phyloP scores from a whole-genome alignment of 805 yeast species.

The Brettanomyces naardenensis region DNA sequence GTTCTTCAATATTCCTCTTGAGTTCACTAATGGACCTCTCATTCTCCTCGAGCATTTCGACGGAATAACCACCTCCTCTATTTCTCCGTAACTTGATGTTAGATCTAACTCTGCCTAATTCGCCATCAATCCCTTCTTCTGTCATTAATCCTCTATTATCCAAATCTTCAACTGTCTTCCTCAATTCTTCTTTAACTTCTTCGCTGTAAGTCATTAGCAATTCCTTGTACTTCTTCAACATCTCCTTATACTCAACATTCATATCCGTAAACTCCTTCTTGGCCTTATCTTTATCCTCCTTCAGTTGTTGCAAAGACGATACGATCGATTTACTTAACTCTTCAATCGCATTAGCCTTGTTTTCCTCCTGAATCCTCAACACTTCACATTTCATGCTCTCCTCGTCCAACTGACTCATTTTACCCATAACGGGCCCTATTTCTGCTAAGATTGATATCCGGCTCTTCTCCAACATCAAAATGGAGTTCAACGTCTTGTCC shows the following conservation, averaged over 20 bases:
- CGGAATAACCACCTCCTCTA: conserved; percentile 21
- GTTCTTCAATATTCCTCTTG: conserved; percentile 31
- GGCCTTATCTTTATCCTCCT: conserved; percentile 9
- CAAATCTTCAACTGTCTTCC: conserved; percentile 27
- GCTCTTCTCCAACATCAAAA: conserved; percentile 8
- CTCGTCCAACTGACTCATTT: conserved; percentile 23
- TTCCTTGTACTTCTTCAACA: conserved; percentile 24
- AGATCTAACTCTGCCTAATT: conserved; percentile 34
- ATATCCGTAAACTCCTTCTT: conserved; percentile 9
- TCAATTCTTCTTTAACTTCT: conserved; percentile 34
- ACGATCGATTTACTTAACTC: conserved; percentile 24
- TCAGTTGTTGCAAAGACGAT: conserved; percentile 20
- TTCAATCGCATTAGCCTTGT: conserved; percentile 21
- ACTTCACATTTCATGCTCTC: conserved; percentile 15
- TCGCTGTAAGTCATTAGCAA: conserved; percentile 30
- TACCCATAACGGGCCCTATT: conserved; percentile 7
- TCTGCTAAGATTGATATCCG: conserved; percentile 8
- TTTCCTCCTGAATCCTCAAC: conserved; percentile 29
- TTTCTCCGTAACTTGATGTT: conserved; percentile 26
- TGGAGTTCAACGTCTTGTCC: conserved; percentile 7
- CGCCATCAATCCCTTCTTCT: conserved; percentile 28
- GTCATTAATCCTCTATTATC: conserved; percentile 27
- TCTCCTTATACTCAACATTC: conserved; percentile 15
- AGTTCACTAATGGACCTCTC: conserved; percentile 29
- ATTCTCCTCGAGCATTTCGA: conserved; percentile 29